Percentiles rank a stretch among this genome's conserved stretches.
phyloP scores from a whole-genome alignment of 441 rosid species.

The Viola pubescens region DNA sequence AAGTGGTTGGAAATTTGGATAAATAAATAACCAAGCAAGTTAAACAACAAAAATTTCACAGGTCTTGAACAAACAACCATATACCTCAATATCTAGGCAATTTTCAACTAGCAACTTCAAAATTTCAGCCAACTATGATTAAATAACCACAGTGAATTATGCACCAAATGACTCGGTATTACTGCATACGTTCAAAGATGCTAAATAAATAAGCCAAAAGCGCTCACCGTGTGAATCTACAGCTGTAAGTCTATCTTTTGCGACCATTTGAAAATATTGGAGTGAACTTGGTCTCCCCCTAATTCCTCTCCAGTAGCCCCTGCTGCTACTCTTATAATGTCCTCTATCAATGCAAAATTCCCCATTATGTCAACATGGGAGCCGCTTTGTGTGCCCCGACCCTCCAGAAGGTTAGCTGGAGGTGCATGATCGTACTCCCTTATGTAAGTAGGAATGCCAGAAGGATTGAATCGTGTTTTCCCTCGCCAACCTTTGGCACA shows the following conservation, averaged over 20 bases:
- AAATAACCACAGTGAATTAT: neutral
- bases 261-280: slow-evolving; percentile 32
- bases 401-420: slow-evolving; percentile 32
- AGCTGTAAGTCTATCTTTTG: slow-evolving; percentile 32
- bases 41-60: neutral
- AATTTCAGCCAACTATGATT: no score
- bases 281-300: slow-evolving; percentile 38
- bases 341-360: slow-evolving; percentile 45
- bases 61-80: neutral
- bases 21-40: neutral
- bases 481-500: slow-evolving; percentile 56
- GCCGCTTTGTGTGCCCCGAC: slow-evolving; percentile 40
- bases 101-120: neutral
- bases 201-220: neutral
- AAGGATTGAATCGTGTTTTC: slow-evolving; percentile 48
- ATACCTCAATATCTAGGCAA: neutral
- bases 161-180: neutral
- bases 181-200: neutral
- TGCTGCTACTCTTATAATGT: slow-evolving; percentile 34
- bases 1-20: neutral
- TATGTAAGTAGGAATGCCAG: slow-evolving; percentile 25
- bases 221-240: slow-evolving; percentile 5
- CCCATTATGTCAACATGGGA: slow-evolving; percentile 49
- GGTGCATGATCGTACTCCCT: slow-evolving; percentile 44
- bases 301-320: slow-evolving; percentile 41